These are phyloP conservation scores for Dimocarpus longan DNA, from an alignment of 345 rosid species.

Conservation along the genomic window DNA sequence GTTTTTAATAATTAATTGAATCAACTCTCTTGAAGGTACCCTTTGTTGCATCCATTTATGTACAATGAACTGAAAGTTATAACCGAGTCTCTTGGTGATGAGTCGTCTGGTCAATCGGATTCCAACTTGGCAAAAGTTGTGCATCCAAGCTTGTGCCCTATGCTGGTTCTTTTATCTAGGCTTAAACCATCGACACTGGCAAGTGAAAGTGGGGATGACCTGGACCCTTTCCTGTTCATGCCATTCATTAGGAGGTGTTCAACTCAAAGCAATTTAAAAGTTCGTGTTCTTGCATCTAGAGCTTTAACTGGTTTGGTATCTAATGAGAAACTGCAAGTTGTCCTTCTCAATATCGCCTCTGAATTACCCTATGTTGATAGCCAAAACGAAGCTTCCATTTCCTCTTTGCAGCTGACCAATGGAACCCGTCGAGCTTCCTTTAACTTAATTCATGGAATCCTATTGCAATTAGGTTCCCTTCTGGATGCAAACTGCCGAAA, in stretches of 20 bases:
- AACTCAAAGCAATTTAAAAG: conserved; percentile 77
- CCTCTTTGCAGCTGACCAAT: conserved; percentile 23
- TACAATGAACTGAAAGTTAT: conserved; percentile 75
- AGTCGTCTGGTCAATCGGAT: conserved; percentile 51
- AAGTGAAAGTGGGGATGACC: conserved; percentile 81
- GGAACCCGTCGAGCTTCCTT: conserved; percentile 41
- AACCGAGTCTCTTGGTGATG: conserved; percentile 58
- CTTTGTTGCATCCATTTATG: conserved; percentile 78
- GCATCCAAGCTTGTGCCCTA: conserved; percentile 95
- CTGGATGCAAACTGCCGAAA: conserved; percentile 79
- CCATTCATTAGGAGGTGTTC: conserved; percentile 92
- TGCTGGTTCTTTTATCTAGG: conserved; percentile 89
- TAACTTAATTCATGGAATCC: conserved; percentile 80
- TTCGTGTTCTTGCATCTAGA: conserved; percentile 91
- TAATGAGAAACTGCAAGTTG: conserved; percentile 74
- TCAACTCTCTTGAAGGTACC: conserved; percentile 66
- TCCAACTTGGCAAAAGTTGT: conserved; percentile 69
- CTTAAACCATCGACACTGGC: conserved; percentile 93
- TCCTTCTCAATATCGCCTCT: conserved; percentile 65
- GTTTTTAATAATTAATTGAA: conserved; percentile 18
- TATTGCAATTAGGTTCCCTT: conserved; percentile 80
- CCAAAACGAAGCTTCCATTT: conserved; percentile 23
- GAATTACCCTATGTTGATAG: conserved; percentile 49
- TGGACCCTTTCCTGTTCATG: conserved; percentile 93
- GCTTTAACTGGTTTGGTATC: conserved; percentile 92